Evolutionary conservation across 2,329 filamentous ascomycete species (phyloP), one percentile per base, ranked within the genome.

Genomic region (Exophiala viscosa): DNA sequence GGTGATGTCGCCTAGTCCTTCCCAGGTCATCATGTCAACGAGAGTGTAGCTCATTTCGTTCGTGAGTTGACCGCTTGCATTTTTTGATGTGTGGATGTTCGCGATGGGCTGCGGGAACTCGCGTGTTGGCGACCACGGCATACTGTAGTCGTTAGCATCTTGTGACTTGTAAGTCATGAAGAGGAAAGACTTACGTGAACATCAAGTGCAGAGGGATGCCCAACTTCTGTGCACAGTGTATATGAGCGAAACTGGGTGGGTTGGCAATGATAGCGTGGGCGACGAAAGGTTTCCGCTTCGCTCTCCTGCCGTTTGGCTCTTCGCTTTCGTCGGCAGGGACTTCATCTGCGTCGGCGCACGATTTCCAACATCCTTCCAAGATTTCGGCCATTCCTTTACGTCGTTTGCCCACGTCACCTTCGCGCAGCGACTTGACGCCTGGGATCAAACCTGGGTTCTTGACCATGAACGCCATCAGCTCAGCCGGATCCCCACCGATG

Each of bases 201-300:
- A 80, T 73, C 57, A 80, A 67, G 57, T 80, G 76, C 4, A 80
- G 58, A 2, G 77, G 77, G 7, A 80, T 70, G 0, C 69, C 69
- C 9, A 80, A 65, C 32, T 70, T 72, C 59, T 80, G 69, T 0
- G 77, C 77, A 59, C 76, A 79, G 54, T 78, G 76, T 3, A 80
- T 68, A 61, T 80, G 77, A 0, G 75, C 76, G 65, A 78, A 76
- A 1, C 71, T 76, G 0, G 76, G 76, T 0, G 78, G 77, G 44
- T 80, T 80, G 1, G 78, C 78, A 48, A 81, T 79, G 39, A 81
- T 80, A 2, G 71, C 71, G 45, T 81, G 74, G 2, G 78, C 77
- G n/a, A 80, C 68, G 56, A 81, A 81, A 1, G 76, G 74, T 15
- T 68, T 34, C 10, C 55, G 40, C 1, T 42, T 35, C 28, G 40